Conservation (phyloP, 2,329 filamentous ascomycete species). For the Colletotrichum sp. region DNA sequence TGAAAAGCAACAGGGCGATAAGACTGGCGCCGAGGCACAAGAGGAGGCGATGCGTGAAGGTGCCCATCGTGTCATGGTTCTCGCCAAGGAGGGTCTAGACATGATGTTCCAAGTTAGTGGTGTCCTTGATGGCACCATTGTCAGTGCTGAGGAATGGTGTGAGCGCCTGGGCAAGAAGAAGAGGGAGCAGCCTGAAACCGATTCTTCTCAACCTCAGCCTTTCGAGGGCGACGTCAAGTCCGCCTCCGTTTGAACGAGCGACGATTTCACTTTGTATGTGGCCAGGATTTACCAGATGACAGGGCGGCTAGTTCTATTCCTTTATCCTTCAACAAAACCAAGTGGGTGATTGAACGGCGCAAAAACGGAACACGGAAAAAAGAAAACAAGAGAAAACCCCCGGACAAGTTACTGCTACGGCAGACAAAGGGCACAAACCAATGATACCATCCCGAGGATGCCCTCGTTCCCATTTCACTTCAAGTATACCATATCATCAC, state of each 20-base stretch:
- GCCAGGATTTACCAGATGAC: neutral
- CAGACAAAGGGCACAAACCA: slow-evolving; percentile 3
- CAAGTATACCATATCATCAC: slow-evolving; percentile 16
- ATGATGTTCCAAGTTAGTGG: slow-evolving; percentile 93
- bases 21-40: slow-evolving; percentile 32
- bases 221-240: slow-evolving; percentile 32
- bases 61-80: slow-evolving; percentile 80
- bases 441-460: slow-evolving; percentile 20
- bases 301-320: neutral
- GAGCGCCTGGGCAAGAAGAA: slow-evolving; percentile 67
- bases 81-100: slow-evolving; percentile 89
- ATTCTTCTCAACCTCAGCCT: slow-evolving; percentile 29
- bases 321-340: neutral
- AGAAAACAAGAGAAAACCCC: slow-evolving; percentile 11
- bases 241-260: slow-evolving; percentile 1
- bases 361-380: slow-evolving; percentile 12
- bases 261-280: neutral
- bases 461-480: slow-evolving; percentile 12
- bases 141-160: slow-evolving; percentile 92
- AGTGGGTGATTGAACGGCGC: slow-evolving; percentile 16
- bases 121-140: slow-evolving; percentile 86
- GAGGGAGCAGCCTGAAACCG: slow-evolving; percentile 26
- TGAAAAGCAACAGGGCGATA: slow-evolving; percentile 31
- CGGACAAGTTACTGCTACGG: neutral
- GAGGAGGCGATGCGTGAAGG: slow-evolving; percentile 55